Percentiles rank a stretch among this genome's conserved stretches.
phyloP scores from a whole-genome alignment of 2,329 filamentous ascomycete genomes.

The Colletotrichum kahawae region DNA sequence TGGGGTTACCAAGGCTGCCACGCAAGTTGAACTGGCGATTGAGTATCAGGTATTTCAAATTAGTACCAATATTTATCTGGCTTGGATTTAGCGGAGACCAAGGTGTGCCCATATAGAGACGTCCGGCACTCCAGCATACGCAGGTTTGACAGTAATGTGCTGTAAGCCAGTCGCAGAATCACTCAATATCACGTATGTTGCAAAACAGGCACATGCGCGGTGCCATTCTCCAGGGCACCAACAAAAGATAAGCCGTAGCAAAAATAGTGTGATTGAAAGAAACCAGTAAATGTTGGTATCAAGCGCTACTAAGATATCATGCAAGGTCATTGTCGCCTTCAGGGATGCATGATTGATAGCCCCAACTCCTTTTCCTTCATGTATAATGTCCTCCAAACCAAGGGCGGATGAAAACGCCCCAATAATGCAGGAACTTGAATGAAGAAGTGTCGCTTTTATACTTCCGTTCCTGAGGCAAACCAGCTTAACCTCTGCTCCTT shows the following conservation, averaged over 20 bases:
- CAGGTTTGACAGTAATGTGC: neutral
- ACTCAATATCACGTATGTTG: neutral
- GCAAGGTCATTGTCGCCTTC: neutral
- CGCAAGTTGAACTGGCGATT: neutral
- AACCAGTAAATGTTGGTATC: neutral
- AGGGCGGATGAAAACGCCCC: neutral
- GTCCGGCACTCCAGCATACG: neutral
- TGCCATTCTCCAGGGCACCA: neutral
- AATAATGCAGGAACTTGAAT: conserved; percentile 3
- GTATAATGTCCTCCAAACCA: neutral
- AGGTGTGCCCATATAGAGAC: neutral
- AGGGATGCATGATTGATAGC: neutral
- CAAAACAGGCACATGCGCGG: neutral
- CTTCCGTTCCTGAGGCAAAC: neutral
- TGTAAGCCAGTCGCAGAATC: neutral
- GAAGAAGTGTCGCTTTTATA: conserved; percentile 2
- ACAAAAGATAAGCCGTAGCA: neutral
- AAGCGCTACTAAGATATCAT: conserved; percentile 2
- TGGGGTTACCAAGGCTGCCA: neutral
- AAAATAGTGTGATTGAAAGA: neutral
- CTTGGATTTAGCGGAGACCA: neutral
- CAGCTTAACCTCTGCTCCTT: neutral
- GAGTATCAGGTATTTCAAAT: neutral
- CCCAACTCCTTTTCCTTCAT: conserved; percentile 2
- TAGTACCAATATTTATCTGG: neutral